These are phyloP conservation scores for Fusarium pseudograminearum DNA, from an alignment of 2,329 filamentous ascomycete genomes.

Conservation along the genomic window DNA sequence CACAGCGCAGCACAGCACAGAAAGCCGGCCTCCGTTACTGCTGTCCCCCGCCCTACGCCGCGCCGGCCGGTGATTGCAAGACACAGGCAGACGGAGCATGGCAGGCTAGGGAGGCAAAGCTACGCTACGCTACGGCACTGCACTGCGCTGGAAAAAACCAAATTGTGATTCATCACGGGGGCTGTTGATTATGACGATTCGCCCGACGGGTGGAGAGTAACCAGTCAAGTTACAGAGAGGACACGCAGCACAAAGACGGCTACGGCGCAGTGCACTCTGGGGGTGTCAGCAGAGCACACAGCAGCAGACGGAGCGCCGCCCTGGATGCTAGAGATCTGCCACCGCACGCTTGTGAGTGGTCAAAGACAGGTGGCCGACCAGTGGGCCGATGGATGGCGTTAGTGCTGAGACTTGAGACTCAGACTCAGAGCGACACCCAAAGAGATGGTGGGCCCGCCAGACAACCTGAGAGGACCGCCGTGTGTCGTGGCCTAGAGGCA, in stretches of 20 bases:
- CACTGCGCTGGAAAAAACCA: constrained; percentile 19
- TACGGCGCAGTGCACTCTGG: constrained; percentile 37
- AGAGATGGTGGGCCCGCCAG: constrained; percentile 39
- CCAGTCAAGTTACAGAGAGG: constrained; percentile 36
- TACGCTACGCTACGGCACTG: constrained; percentile 21
- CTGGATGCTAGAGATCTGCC: constrained; percentile 39
- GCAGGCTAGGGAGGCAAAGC: constrained; percentile 39
- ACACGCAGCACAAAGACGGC: constrained; percentile 41
- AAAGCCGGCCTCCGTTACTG: constrained; percentile 33
- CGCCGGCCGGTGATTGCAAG: constrained; percentile 28
- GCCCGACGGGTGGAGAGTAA: constrained; percentile 41
- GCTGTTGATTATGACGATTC: constrained; percentile 44
- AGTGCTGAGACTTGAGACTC: constrained; percentile 45
- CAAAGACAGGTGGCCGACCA: constrained; percentile 32
- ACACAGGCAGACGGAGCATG: constrained; percentile 9
- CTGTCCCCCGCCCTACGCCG: constrained; percentile 24
- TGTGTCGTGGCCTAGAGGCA: constrained; percentile 40
- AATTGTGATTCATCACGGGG: constrained; percentile 45
- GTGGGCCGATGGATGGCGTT: constrained; percentile 50
- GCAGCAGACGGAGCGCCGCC: constrained; percentile 25
- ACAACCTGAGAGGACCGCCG: constrained; percentile 28
- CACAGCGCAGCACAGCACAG: background rate
- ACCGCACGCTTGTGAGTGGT: constrained; percentile 40
- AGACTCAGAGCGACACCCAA: constrained; percentile 20
- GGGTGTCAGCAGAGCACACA: constrained; percentile 48